Evolutionary conservation across 2,329 filamentous ascomycete species (phyloP).

Genomic region (Alternaria arbusti): DNA sequence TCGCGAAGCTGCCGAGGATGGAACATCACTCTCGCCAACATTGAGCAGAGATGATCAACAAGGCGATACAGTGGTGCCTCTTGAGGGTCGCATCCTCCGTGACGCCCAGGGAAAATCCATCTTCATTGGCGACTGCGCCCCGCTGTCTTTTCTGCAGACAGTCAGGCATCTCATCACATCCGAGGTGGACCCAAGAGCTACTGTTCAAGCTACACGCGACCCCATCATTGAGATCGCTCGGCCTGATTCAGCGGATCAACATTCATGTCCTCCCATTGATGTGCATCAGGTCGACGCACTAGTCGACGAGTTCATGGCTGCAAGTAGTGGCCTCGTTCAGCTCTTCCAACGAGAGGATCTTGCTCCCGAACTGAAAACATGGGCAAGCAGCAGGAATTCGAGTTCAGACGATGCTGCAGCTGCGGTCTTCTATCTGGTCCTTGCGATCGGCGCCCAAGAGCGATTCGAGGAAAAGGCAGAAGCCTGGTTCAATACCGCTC

Average conservation of each 20-base stretch:
- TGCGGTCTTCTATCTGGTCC: conserved; percentile 59
- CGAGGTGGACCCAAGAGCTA: conserved; percentile 32
- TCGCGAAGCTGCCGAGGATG: conserved; percentile 5
- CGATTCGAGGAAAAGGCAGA: conserved; percentile 52
- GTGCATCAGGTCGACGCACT: conserved; percentile 51
- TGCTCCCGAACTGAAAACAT: conserved; percentile 32
- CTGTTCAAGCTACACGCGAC: conserved; percentile 34
- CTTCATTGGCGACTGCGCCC: conserved; percentile 62
- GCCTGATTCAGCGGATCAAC: conserved; percentile 27
- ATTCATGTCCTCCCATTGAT: conserved; percentile 28
- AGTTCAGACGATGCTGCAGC: conserved; percentile 51
- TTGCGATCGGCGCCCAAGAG: conserved; percentile 58
- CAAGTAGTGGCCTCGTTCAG: conserved; percentile 57
- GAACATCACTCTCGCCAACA: conserved; percentile 29
- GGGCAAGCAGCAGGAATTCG: conserved; percentile 23
- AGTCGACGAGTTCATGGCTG: conserved; percentile 53
- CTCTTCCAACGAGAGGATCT: conserved; percentile 53
- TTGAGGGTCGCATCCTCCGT: conserved; percentile 56
- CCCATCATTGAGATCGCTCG: conserved; percentile 43
- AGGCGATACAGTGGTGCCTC: conserved; percentile 51
- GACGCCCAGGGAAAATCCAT: conserved; percentile 62
- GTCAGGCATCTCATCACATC: conserved; percentile 58
- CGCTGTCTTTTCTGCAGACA: conserved; percentile 60
- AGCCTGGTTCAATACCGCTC: conserved; percentile 56
- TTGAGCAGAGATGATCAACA: conserved; percentile 45